A percentile compares a stretch with the other conserved stretches of the same genome.
These are phyloP conservation scores for Sphaerulina musiva DNA, from an alignment of 2,329 filamentous ascomycete genomes.

Conservation along the genomic window DNA sequence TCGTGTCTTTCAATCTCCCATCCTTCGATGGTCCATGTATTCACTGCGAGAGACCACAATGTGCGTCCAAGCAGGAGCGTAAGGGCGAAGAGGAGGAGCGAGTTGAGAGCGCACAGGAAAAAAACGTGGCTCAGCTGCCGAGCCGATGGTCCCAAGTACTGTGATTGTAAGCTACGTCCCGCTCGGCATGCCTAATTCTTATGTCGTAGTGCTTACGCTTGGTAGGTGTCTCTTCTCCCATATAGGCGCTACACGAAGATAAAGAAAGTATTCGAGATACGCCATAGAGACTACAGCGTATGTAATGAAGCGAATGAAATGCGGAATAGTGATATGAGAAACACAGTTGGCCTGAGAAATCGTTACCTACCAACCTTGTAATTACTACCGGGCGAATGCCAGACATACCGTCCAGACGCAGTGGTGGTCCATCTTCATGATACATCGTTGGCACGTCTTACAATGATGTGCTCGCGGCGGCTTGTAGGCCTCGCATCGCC, in stretches of 20 bases:
- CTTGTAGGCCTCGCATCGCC: slow-evolving; percentile 67
- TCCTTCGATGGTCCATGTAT: slow-evolving; percentile 73
- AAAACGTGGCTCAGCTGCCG: slow-evolving; percentile 56
- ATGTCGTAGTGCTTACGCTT: slow-evolving; percentile 42
- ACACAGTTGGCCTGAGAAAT: slow-evolving; percentile 58
- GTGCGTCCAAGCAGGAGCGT: slow-evolving; percentile 60
- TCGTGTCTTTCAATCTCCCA: slow-evolving; percentile 56
- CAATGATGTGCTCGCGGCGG: slow-evolving; percentile 77
- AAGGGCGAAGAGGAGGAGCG: slow-evolving; percentile 56
- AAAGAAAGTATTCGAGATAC: slow-evolving; percentile 58
- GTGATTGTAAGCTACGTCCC: not conserved
- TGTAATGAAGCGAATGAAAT: slow-evolving; percentile 72
- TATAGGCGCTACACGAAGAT: slow-evolving; percentile 51
- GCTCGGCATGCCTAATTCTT: not conserved
- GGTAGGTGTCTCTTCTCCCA: slow-evolving; percentile 63
- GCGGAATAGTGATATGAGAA: slow-evolving; percentile 71
- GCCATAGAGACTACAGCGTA: slow-evolving; percentile 59
- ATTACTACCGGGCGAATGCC: not conserved
- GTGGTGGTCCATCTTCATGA: slow-evolving; percentile 46
- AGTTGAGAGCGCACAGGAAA: slow-evolving; percentile 52
- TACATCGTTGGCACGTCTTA: slow-evolving; percentile 59
- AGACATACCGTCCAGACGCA: slow-evolving; percentile 66
- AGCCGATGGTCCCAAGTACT: slow-evolving; percentile 64
- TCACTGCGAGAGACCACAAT: slow-evolving; percentile 55
- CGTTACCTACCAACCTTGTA: slow-evolving; percentile 29